Evolutionary conservation across 805 yeast genomes (phyloP), one percentile per base, ranked within the genome.

Genomic region (Saccharomyces paradoxus): DNA sequence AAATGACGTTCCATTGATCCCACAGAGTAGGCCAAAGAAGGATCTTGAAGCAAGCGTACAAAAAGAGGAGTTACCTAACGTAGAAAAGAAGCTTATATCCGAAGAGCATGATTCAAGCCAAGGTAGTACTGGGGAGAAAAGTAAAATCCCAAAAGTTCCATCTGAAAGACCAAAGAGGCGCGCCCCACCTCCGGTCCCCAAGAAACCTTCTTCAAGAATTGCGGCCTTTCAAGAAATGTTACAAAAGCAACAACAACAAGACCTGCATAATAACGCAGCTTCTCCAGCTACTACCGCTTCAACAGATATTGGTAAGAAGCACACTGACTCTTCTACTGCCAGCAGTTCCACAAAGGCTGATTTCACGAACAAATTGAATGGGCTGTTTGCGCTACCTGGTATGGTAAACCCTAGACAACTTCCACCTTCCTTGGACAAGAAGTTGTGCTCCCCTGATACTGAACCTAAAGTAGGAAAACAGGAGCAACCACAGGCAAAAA

Each of bases 171-270:
- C 29, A 4, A 60, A 56, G 32, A 70, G 63, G 41, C 65, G 62
- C 46, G 73, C 74, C 1, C 80, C 89, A 13, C 89, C 89, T 5
- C 84, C 82, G 30, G 83, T 83, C 26, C 92, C 92, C 2, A 86
- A 86, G 62, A 87, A 87, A 61, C 82, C 89, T 17, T 86, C 92
- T 0, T 83, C 89, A 1, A 85, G 78, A 58, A 87, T 87, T 56
- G 90, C 91, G 0, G 90, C 90, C 0, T 87, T 87, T 67, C 95
- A 87, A 64, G 86, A 85, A 63, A 81, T 85, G 86, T 74, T 87
- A 53, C 80, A 79, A 50, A 74, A 76, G 56, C 78, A 76, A 57
- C 83, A 80, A 62, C 65, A 69, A 37, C 70, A 74, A 54, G 74
- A 75, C 47, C 77, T 83, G 60, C 87, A 82, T 60, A 82, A 79